These are phyloP conservation scores for Aureobasidium sp. DNA, from an alignment of 2,329 filamentous ascomycete genomes.

Conservation along the genomic window DNA sequence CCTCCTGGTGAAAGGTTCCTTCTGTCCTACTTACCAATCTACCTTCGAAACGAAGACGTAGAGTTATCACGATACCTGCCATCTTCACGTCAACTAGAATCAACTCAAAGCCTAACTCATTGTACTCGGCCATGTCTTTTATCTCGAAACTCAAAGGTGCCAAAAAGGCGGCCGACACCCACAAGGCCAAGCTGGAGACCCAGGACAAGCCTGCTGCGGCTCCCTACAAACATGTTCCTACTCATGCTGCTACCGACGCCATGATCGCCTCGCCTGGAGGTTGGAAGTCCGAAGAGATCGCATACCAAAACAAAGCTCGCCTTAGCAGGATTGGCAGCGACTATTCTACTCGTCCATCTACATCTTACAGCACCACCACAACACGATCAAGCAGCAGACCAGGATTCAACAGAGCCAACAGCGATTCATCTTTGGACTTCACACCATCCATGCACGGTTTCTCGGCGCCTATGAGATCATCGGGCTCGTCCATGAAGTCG, in stretches of 20 bases:
- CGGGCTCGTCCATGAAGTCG: background rate
- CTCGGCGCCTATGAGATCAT: background rate
- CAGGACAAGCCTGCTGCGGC: background rate
- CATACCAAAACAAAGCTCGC: conserved; percentile 8
- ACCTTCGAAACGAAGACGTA: background rate
- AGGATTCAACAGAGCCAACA: background rate
- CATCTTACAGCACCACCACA: background rate
- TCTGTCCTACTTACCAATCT: background rate
- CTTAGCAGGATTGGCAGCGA: conserved; percentile 10
- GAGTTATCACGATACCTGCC: background rate
- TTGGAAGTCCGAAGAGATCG: conserved; percentile 8
- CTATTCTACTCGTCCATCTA: conserved; percentile 7
- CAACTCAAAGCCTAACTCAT: background rate
- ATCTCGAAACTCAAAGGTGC: conserved; percentile 25
- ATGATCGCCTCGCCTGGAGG: conserved; percentile 10
- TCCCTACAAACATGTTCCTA: conserved; percentile 22
- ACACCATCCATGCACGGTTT: background rate
- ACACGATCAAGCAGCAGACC: conserved; percentile 1
- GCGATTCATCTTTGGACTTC: conserved; percentile 7
- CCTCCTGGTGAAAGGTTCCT: background rate
- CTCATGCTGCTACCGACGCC: conserved; percentile 22
- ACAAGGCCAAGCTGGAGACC: conserved; percentile 16
- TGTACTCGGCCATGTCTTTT: conserved; percentile 23
- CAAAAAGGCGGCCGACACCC: conserved; percentile 22
- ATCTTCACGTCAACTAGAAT: background rate